Base-by-base conservation (phyloP, 2,329 filamentous ascomycete genomes). In the Knoxdaviesia proteae region DNA sequence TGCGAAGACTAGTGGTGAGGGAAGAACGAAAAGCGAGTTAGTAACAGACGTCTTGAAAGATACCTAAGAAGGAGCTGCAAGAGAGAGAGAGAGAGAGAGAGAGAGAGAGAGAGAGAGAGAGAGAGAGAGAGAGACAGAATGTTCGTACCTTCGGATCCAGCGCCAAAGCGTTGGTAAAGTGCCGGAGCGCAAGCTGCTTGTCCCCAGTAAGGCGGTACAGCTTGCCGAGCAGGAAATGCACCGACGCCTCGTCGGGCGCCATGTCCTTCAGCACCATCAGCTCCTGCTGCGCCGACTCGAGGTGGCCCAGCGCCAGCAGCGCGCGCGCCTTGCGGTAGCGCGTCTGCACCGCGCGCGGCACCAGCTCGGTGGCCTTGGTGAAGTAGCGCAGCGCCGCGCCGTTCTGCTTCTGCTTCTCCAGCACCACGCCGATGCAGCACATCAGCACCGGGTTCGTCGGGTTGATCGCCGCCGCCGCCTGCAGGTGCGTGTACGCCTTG, bases 121-220 rank as follows among this genome's bases (percentile, higher is more conserved):
- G 10, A 38, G 10, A 37, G 6, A 37, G 9, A 37, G 9, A 45
- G 47, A 51, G 38, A 32, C 7, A 31, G 36, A 31, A 37, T 46
- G 39, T 40, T 56, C 68, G 56, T 66, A 92, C 88, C 77, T 96
- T 96, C 32, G 88, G 90, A 65, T 98, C 90, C 53, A 98, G 64
- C 59, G 94, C 94, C 54, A 96, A 65, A 11, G 90, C 90, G 57
- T 87, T 88, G 6, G 90, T 98, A 56, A 93, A 93, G 58, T 94
- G 84, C 46, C 80, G 78, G 46, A 98, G 82, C n/a, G 90, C 87
- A 52, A 77, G 70, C 47, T 77, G 76, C 57, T 77, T 81, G 52
- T 84, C 74, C 51, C 75, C 76, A 52, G 83, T 66, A 44, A 65
- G 69, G 58, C 80, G 80, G 61, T 86, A 84, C 48, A 86, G 69